phyloP scores from a whole-genome alignment of 257 asterid species.

The Salvia splendens region DNA sequence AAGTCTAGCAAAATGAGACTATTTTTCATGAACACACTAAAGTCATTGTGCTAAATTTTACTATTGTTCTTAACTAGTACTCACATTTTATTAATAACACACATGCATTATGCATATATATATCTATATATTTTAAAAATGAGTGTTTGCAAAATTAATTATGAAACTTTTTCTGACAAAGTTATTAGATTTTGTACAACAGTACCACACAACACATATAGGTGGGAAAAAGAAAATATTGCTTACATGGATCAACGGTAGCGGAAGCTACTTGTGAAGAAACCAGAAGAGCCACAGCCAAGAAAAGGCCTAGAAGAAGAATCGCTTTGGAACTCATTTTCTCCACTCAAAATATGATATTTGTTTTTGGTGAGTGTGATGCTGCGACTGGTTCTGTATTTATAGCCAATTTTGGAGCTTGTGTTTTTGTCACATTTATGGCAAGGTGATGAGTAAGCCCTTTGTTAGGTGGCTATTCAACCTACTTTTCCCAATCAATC shows the following conservation, averaged over 20 bases:
- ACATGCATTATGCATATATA: too few relatives aligned
- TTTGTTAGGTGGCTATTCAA: too few relatives aligned
- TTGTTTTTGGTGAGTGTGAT: constrained; percentile 12
- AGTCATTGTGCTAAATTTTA: too few relatives aligned
- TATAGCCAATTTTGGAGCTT: neutral
- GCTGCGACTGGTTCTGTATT: neutral
- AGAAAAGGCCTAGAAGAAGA: constrained; percentile 26
- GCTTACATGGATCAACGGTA: constrained; percentile 18
- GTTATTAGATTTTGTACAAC: too few relatives aligned
- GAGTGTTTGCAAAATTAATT: too few relatives aligned
- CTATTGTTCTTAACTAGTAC: too few relatives aligned
- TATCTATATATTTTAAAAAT: too few relatives aligned
- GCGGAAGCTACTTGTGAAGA: constrained; percentile 27
- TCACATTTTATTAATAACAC: neutral
- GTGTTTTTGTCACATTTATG: neutral
- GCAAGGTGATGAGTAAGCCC: too few relatives aligned
- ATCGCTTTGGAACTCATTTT: constrained; percentile 32
- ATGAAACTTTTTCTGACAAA: neutral
- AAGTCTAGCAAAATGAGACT: too few relatives aligned
- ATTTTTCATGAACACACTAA: too few relatives aligned
- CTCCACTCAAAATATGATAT: neutral
- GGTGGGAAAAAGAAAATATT: neutral
- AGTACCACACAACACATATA: too few relatives aligned
- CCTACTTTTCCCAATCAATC: too few relatives aligned
- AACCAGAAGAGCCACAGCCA: constrained; percentile 22